These are phyloP conservation scores for Mycogone perniciosa DNA, from an alignment of 2,329 filamentous ascomycete species.

Conservation along the genomic window DNA sequence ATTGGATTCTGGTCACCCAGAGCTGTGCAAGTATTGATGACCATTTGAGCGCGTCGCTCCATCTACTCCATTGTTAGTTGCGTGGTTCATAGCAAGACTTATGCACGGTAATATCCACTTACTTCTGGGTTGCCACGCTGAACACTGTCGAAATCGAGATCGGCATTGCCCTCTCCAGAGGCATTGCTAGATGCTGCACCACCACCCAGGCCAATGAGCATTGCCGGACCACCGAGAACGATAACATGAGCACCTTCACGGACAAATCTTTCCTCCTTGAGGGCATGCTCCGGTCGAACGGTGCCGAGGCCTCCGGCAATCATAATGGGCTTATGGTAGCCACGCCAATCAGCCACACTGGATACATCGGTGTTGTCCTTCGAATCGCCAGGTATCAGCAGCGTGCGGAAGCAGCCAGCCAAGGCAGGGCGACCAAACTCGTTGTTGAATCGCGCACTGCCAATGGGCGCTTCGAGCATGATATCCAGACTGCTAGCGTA, in stretches of 20 bases:
- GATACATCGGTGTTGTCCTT: constrained; percentile 26
- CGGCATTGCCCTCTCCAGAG: constrained; percentile 80
- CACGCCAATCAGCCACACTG: constrained; percentile 54
- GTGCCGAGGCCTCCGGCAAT: constrained; percentile 93
- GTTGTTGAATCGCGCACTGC: constrained; percentile 93
- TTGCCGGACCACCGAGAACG: constrained; percentile 90
- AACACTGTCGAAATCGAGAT: constrained; percentile 94
- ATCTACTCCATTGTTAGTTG: constrained; percentile 39
- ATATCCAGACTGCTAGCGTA: constrained; percentile 93
- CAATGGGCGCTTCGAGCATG: constrained; percentile 95
- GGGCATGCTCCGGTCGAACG: constrained; percentile 80
- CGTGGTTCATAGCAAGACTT: background rate
- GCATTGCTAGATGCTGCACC: constrained; percentile 90
- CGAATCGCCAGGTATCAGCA: constrained; percentile 50
- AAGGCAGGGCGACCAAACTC: constrained; percentile 91
- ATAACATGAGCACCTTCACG: constrained; percentile 84
- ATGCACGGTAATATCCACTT: background rate
- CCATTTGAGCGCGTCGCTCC: constrained; percentile 91
- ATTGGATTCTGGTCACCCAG: constrained; percentile 84
- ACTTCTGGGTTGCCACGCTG: constrained; percentile 89
- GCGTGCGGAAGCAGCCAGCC: constrained; percentile 83
- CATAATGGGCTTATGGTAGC: constrained; percentile 98
- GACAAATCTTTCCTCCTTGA: constrained; percentile 76
- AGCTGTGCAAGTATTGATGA: constrained; percentile 88
- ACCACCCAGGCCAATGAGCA: constrained; percentile 94